These are phyloP conservation scores for Pichia kudriavzevii DNA, from an alignment of 1,139 yeast species.

Conservation along the genomic window DNA sequence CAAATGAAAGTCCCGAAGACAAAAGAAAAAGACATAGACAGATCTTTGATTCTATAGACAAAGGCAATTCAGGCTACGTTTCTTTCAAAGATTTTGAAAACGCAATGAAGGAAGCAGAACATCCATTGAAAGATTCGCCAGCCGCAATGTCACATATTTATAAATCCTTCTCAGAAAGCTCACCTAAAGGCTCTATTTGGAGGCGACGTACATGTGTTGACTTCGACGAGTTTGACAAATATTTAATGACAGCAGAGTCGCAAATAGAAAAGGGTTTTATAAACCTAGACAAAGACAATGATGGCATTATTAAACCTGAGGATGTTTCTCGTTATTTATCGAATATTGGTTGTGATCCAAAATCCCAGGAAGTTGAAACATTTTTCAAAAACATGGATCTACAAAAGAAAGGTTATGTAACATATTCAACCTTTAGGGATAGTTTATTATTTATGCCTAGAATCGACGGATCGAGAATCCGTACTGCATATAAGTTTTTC, in stretches of 20 bases:
- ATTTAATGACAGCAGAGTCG: constrained; percentile 25
- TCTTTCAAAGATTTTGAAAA: constrained; percentile 46
- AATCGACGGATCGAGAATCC: constrained; percentile 41
- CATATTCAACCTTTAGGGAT: constrained; percentile 81
- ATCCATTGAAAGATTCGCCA: constrained; percentile 61
- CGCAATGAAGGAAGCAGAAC: constrained; percentile 48
- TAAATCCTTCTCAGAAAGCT: constrained; percentile 22
- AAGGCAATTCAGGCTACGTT: constrained; percentile 46
- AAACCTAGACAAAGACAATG: constrained; percentile 64
- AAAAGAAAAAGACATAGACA: constrained; percentile 24
- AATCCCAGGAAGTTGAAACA: constrained; percentile 45
- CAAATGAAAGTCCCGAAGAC: constrained; percentile 16
- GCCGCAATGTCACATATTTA: constrained; percentile 41
- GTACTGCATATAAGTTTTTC: constrained; percentile 76
- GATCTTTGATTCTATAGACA: constrained; percentile 44
- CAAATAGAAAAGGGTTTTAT: constrained; percentile 67
- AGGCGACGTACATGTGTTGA: constrained; percentile 19
- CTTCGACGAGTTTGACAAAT: constrained; percentile 28
- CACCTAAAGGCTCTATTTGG: constrained; percentile 20
- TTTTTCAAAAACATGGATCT: constrained; percentile 58
- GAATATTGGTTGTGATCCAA: constrained; percentile 45
- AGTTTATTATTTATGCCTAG: constrained; percentile 79
- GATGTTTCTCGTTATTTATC: constrained; percentile 64
- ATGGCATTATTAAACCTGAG: constrained; percentile 58
- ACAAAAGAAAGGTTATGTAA: constrained; percentile 60